Evolutionary conservation across 345 rosid genomes (phyloP).

Genomic region (Viola odorata): DNA sequence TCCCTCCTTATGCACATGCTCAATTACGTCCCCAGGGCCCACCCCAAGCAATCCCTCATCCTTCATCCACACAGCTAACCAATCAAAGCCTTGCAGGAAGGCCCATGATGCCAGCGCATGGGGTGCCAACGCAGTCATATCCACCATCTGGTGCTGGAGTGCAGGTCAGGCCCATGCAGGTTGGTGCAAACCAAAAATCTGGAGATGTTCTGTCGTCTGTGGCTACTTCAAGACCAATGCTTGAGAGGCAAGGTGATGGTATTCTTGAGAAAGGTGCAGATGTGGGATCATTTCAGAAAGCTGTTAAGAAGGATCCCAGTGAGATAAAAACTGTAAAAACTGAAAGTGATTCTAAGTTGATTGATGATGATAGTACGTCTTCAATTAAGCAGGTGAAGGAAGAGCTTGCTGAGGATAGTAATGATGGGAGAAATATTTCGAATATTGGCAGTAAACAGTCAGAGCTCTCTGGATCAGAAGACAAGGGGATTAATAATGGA

Average conservation of each 20-base stretch:
- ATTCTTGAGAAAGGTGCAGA: constrained; percentile 25
- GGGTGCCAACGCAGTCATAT: constrained; percentile 29
- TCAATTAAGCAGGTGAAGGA: constrained; percentile 29
- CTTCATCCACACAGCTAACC: constrained; percentile 28
- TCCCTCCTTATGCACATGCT: constrained; percentile 33
- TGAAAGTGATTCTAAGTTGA: constrained; percentile 31
- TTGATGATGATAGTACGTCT: constrained; percentile 21
- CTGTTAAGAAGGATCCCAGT: constrained; percentile 26
- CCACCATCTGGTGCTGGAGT: constrained; percentile 25
- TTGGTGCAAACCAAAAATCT: constrained; percentile 29
- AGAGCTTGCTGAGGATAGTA: constrained; percentile 21
- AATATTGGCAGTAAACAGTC: constrained; percentile 16
- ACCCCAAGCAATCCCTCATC: constrained; percentile 27
- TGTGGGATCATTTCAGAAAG: constrained; percentile 23
- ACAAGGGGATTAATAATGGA: constrained; percentile 25
- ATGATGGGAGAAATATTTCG: constrained; percentile 27
- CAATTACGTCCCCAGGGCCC: constrained; percentile 40
- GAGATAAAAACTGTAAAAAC: constrained; percentile 28
- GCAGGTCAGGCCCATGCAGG: constrained; percentile 27
- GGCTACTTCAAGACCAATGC: constrained; percentile 17
- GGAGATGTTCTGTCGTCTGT: constrained; percentile 21
- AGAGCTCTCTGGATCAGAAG: constrained; percentile 20
- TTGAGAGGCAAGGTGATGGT: constrained; percentile 23
- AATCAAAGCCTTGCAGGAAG: constrained; percentile 29
- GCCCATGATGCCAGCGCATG: constrained; percentile 30